Base-by-base conservation (phyloP, 139 green algal genomes). In the Volvox africanus region DNA sequence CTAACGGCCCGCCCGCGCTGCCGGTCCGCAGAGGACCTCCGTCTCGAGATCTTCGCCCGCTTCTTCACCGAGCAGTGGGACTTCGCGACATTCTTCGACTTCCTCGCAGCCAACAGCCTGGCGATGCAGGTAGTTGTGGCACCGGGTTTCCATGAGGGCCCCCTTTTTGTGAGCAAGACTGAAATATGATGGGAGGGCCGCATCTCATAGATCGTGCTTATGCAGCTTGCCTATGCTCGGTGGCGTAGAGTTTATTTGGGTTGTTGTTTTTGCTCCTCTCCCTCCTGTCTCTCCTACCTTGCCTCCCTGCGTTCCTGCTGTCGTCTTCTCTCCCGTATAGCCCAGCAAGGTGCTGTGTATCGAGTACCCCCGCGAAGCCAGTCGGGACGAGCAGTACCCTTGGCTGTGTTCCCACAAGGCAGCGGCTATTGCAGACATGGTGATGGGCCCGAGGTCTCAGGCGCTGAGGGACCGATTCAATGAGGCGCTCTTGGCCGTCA, bases 41-140 rank as follows among this genome's bases (percentile, higher is more conserved):
- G 92, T 0, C 88, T 95, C 24, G 91, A 94, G 71, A 88, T 82
- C 0, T 96, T 95, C 91, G 91, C 93, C 30, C 85, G 86, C 33
- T 93, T 95, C 80, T 88, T 96, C 85, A 90, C 85, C 1, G 94
- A 96, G 90, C 89, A 94, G 61, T 96, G 94, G 94, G 93, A 95
- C 71, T 89, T 94, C 55, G 78, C 83, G 12, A 92, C 93, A 13
- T 93, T 95, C 91, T 67, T 94, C 67, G 92, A 92, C 89, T 95
- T 94, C 77, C 37, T 96, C 9, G 68, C 82, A 13, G 94, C 93
- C 1, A 61, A 81, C 44, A 88, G 62, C 37, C 73, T 94, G 92
- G 80, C 82, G 33, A 12, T 93, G 80, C 91, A 94, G 91, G 93
- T 82, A 73, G 65, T 26, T 73, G 65, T 2, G 65, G 6, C 9